phyloP scores from a whole-genome alignment of 768 basidiomycete genomes.

The Leucosporidium yakuticum region DNA sequence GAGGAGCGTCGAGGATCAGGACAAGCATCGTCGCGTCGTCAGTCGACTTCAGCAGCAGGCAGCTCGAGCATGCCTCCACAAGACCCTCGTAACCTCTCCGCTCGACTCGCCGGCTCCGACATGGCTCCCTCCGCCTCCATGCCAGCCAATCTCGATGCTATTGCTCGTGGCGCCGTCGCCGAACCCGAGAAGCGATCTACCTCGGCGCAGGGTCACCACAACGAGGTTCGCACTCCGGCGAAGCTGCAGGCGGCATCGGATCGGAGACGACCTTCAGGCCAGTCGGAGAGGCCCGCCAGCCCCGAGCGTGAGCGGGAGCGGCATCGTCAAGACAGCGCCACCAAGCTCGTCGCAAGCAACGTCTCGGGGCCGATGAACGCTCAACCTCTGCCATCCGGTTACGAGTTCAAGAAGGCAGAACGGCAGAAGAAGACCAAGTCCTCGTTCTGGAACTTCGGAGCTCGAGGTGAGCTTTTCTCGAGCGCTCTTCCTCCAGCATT shows the following conservation, averaged over 20 bases:
- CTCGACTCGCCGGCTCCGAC: conserved; percentile 17
- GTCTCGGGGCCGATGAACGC: conserved; percentile 86
- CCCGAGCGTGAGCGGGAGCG: neutral
- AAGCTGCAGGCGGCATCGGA: neutral
- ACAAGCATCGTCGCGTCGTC: too few relatives aligned
- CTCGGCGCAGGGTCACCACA: neutral
- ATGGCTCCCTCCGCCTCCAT: conserved; percentile 60
- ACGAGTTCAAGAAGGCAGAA: conserved; percentile 77
- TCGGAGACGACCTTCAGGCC: neutral
- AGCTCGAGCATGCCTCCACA: conserved; percentile 4
- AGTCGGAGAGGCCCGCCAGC: conserved; percentile 8
- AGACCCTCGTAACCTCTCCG: conserved; percentile 18
- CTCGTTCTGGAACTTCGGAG: conserved; percentile 85
- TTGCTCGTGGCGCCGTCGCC: conserved; percentile 22
- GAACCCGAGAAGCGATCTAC: neutral
- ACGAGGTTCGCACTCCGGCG: neutral
- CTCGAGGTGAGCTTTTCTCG: conserved; percentile 33
- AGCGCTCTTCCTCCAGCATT: neutral
- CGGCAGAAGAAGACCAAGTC: conserved; percentile 89
- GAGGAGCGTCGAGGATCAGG: too few relatives aligned
- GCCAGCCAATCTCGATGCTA: conserved; percentile 49
- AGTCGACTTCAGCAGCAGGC: too few relatives aligned
- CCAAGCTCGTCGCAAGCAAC: conserved; percentile 47
- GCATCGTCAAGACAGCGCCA: neutral
- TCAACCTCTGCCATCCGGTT: conserved; percentile 75